Percentiles rank a stretch among this genome's conserved stretches.
Evolutionary conservation across 495 filamentous ascomycete genomes (phyloP).

Genomic region (Penicillium roqueforti): DNA sequence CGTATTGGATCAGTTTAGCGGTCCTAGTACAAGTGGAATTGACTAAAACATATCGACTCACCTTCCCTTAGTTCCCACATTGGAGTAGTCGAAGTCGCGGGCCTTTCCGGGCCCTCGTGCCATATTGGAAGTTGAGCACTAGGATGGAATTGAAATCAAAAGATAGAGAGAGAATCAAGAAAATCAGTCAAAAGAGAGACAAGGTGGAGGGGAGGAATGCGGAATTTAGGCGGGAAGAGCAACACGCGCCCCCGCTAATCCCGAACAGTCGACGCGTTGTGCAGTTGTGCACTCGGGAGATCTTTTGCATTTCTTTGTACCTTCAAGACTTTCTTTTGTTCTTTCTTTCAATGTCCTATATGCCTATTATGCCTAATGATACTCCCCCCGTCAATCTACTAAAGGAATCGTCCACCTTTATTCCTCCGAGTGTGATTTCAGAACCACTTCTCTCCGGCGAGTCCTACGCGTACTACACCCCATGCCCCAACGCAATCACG

Average conservation of each 20-base stretch:
- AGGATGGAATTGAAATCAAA: neutral
- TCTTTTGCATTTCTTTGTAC: neutral
- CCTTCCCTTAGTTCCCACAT: conserved; percentile 63
- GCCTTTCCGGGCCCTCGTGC: conserved; percentile 46
- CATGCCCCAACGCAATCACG: conserved; percentile 52
- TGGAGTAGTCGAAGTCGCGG: conserved; percentile 58
- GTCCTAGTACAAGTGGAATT: neutral
- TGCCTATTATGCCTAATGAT: neutral
- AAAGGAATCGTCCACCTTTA: conserved; percentile 47
- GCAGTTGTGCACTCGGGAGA: conserved; percentile 3
- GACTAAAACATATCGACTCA: conserved; percentile 26
- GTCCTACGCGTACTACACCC: conserved; percentile 82
- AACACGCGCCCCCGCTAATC: conserved; percentile 40
- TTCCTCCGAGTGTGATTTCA: conserved; percentile 71
- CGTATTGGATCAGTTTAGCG: conserved; percentile 9
- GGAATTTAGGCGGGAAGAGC: conserved; percentile 31
- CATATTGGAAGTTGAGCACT: conserved; percentile 29
- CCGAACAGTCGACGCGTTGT: conserved; percentile 42
- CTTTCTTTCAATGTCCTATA: neutral
- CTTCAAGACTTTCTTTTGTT: neutral
- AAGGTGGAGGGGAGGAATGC: conserved; percentile 28
- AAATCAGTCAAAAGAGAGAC: neutral
- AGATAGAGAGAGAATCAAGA: neutral
- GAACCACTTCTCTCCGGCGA: conserved; percentile 60
- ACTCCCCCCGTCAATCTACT: neutral